Evolutionary conservation across 768 basidiomycete species (phyloP).

Genomic region (Tricholoma sp.): DNA sequence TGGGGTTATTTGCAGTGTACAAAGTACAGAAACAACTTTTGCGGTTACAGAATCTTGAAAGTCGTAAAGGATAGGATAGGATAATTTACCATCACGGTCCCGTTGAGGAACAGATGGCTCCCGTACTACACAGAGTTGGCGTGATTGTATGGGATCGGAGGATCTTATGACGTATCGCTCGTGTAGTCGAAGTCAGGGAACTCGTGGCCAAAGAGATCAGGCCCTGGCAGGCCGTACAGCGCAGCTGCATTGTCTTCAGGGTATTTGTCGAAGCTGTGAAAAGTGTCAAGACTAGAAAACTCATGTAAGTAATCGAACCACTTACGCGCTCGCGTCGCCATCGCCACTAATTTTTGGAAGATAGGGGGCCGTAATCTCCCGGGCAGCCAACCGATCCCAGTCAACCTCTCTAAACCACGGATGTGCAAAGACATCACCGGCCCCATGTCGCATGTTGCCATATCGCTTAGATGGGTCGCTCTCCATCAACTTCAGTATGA

Average conservation of each 20-base stretch:
- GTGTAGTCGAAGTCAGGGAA: slow-evolving; percentile 85
- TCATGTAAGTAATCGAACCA: slow-evolving; percentile 13
- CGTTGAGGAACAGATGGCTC: too few species aligned
- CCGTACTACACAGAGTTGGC: too few species aligned
- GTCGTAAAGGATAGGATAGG: too few species aligned
- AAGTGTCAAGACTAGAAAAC: slow-evolving; percentile 9
- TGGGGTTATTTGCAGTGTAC: not conserved
- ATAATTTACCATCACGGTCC: too few species aligned
- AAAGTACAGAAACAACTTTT: not conserved
- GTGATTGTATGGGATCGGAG: not conserved
- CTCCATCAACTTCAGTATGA: slow-evolving; percentile 90
- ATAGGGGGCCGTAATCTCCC: slow-evolving; percentile 95
- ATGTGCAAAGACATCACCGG: slow-evolving; percentile 88
- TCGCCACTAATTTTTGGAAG: slow-evolving; percentile 88
- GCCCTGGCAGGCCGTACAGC: slow-evolving; percentile 51
- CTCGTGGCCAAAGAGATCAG: slow-evolving; percentile 58
- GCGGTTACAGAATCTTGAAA: not conserved
- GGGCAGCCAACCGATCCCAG: slow-evolving; percentile 72
- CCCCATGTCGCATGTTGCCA: slow-evolving; percentile 86
- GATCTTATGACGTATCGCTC: slow-evolving; percentile 12
- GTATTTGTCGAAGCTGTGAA: slow-evolving; percentile 66
- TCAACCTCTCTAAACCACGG: slow-evolving; percentile 94
- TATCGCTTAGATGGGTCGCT: slow-evolving; percentile 82
- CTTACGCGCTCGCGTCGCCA: slow-evolving; percentile 92
- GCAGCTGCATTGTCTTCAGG: slow-evolving; percentile 66